These are phyloP conservation scores for Malania oleifera DNA, from an alignment of 164 flowering plant genomes.

Conservation along the genomic window DNA sequence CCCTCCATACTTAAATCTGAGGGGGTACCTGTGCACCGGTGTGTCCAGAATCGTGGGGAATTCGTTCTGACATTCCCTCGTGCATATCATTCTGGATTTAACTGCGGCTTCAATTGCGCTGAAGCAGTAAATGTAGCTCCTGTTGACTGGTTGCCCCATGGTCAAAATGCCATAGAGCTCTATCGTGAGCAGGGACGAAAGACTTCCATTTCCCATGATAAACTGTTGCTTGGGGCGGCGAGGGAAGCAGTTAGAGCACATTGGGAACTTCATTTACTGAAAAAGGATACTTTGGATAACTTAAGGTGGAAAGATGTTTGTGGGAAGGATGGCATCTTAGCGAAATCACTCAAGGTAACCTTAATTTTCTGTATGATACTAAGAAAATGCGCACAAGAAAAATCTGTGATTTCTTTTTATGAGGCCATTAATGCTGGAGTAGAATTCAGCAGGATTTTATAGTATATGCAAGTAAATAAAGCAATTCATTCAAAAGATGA, in stretches of 20 bases:
- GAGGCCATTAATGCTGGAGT: too few relatives aligned
- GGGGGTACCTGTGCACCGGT: conserved; percentile 69
- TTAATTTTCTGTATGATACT: too few relatives aligned
- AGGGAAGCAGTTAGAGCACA: conserved; percentile 71
- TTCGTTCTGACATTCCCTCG: conserved; percentile 77
- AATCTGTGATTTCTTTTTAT: too few relatives aligned
- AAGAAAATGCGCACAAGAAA: too few relatives aligned
- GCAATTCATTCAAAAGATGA: too few relatives aligned
- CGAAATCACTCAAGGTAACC: conserved; percentile 3
- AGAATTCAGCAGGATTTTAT: too few relatives aligned
- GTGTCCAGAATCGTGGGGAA: conserved; percentile 65
- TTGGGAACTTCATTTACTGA: conserved; percentile 38
- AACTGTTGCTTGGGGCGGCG: conserved; percentile 68
- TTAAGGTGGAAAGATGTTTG: conserved; percentile 6
- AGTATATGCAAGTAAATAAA: too few relatives aligned
- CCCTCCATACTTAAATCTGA: conserved; percentile 59
- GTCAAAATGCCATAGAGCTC: conserved; percentile 66
- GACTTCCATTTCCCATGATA: conserved; percentile 69
- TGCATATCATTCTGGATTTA: conserved; percentile 78
- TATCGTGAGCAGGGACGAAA: conserved; percentile 55
- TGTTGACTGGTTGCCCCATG: conserved; percentile 80
- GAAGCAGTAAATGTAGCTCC: conserved; percentile 87
- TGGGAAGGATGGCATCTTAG: conserved; percentile 4
- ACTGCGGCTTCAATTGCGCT: conserved; percentile 77
- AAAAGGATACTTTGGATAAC: conserved; percentile 3